Percentiles rank a stretch among this genome's conserved stretches.
Evolutionary conservation across 2,329 filamentous ascomycete genomes (phyloP).

Genomic region (Chalara sp.): DNA sequence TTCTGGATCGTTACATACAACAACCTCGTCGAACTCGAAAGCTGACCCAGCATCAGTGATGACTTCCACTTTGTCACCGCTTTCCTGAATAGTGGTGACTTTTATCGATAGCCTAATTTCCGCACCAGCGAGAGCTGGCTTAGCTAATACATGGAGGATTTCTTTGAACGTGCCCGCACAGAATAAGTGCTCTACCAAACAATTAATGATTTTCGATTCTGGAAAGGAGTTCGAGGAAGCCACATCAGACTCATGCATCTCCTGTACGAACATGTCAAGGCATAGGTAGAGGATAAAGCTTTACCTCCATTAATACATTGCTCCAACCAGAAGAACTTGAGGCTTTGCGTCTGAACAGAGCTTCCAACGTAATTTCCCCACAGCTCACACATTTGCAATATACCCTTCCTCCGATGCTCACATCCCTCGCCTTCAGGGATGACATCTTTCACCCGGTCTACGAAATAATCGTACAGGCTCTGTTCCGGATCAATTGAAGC

Average conservation of each 20-base stretch:
- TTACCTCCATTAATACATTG: conserved; percentile 46
- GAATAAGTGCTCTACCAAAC: conserved; percentile 22
- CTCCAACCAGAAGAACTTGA: conserved; percentile 52
- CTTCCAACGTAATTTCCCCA: conserved; percentile 50
- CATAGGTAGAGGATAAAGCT: background rate
- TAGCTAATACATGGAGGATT: conserved; percentile 22
- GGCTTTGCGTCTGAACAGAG: conserved; percentile 40
- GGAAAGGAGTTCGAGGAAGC: no score
- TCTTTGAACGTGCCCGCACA: conserved; percentile 26
- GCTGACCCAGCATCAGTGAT: conserved; percentile 11
- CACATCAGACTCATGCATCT: no score
- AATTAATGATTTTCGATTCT: no score
- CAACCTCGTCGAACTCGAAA: conserved; percentile 33
- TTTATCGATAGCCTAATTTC: conserved; percentile 18
- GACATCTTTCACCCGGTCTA: conserved; percentile 38
- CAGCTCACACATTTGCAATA: conserved; percentile 31
- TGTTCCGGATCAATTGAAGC: conserved; percentile 38
- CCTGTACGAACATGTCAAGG: conserved; percentile 2
- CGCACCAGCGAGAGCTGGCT: conserved; percentile 17
- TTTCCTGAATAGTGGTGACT: conserved; percentile 13
- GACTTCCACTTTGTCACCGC: conserved; percentile 8
- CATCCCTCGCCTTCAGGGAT: conserved; percentile 26
- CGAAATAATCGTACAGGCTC: conserved; percentile 47
- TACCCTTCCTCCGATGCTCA: conserved; percentile 28
- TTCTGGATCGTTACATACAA: conserved; percentile 20